Conservation (phyloP, 306 rosid species). For the Potentilla sterilis region DNA sequence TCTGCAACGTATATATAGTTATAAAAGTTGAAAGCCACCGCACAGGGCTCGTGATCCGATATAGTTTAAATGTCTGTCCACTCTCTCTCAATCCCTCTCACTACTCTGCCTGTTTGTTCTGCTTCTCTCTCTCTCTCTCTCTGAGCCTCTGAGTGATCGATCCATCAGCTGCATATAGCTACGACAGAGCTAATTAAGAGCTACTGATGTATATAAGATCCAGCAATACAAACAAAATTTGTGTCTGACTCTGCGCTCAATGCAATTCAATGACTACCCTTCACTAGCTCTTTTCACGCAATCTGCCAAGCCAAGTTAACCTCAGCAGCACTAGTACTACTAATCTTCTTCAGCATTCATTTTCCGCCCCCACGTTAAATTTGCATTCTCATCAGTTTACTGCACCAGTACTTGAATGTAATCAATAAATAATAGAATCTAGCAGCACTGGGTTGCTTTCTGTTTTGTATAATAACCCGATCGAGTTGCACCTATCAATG, state of each 20-base stretch:
- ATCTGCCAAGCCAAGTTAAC: background rate
- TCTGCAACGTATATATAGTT: background rate
- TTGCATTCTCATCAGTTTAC: background rate
- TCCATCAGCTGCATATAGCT: background rate
- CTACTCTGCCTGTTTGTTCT: background rate
- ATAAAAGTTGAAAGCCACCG: slow-evolving; percentile 38
- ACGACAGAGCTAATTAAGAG: background rate
- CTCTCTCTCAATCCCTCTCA: slow-evolving; percentile 2
- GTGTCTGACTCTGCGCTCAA: background rate
- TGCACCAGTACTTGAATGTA: background rate
- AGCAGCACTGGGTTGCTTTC: background rate
- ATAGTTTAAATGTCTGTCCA: slow-evolving; percentile 28
- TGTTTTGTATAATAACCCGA: background rate
- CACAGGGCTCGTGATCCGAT: slow-evolving; percentile 60
- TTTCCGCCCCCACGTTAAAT: background rate
- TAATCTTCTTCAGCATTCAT: background rate
- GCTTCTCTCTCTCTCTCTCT: background rate
- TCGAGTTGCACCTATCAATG: background rate
- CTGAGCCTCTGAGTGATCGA: background rate
- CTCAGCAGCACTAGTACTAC: background rate
- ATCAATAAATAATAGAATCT: background rate
- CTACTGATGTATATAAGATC: background rate
- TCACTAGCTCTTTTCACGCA: background rate
- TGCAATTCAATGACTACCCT: background rate
- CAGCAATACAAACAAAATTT: background rate